phyloP scores from a whole-genome alignment of 768 basidiomycete species.

The Amanita phalloides region DNA sequence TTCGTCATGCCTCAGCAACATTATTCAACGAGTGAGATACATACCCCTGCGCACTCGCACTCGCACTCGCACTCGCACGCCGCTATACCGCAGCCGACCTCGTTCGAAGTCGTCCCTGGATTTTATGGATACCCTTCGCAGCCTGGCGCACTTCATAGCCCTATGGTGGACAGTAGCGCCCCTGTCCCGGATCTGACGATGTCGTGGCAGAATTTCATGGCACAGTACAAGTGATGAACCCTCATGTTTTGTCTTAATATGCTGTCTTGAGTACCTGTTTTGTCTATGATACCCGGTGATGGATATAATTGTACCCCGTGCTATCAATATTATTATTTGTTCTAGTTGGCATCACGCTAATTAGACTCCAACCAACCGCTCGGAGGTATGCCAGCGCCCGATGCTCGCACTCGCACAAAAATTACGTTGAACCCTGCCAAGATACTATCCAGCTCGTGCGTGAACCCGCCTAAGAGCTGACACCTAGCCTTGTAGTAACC shows the following conservation, averaged over 20 bases:
- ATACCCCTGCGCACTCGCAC: background rate
- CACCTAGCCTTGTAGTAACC: background rate
- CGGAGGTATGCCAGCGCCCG: slow-evolving; percentile 46
- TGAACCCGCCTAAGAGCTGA: slow-evolving; percentile 1
- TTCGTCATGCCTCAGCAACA: slow-evolving; percentile 1
- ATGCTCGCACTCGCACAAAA: slow-evolving; percentile 57
- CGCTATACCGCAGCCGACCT: background rate
- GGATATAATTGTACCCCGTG: slow-evolving; percentile 5
- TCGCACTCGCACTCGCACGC: background rate
- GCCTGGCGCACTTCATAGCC: slow-evolving; percentile 11
- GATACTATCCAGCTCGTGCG: slow-evolving; percentile 46
- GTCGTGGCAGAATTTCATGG: slow-evolving; percentile 38
- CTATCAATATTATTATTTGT: slow-evolving; percentile 22
- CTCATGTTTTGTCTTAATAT: background rate
- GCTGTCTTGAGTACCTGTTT: background rate
- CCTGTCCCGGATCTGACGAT: slow-evolving; percentile 26
- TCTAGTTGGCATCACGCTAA: slow-evolving; percentile 12
- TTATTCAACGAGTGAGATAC: slow-evolving; percentile 9
- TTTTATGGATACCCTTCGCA: slow-evolving; percentile 20
- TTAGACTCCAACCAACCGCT: background rate
- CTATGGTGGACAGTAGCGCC: slow-evolving; percentile 17
- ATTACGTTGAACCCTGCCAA: slow-evolving; percentile 48
- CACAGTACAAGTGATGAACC: slow-evolving; percentile 26
- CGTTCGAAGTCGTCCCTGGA: slow-evolving; percentile 13
- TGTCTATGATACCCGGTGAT: background rate